Conservation (phyloP, 768 basidiomycete genomes). For the Terana coerulea region DNA sequence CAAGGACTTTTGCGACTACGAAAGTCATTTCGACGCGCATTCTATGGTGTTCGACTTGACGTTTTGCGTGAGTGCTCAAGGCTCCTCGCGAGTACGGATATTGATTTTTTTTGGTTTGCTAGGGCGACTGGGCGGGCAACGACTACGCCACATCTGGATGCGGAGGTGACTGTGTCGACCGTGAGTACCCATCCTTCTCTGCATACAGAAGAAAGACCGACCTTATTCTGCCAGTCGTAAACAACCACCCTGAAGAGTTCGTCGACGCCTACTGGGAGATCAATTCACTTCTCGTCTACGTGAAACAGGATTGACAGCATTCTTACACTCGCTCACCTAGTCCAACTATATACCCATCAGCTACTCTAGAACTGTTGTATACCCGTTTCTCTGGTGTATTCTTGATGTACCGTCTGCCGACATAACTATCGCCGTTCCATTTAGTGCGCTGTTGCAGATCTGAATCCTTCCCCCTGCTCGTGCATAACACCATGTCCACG, state of each 20-base stretch:
- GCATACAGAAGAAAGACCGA: not conserved
- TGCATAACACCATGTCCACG: no score
- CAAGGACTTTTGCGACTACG: slow-evolving; percentile 48
- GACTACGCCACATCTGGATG: slow-evolving; percentile 40
- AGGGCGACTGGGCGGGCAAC: slow-evolving; percentile 56
- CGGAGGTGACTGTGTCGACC: slow-evolving; percentile 38
- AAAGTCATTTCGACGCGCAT: slow-evolving; percentile 49
- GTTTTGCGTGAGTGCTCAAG: slow-evolving; percentile 52
- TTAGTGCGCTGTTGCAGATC: no score
- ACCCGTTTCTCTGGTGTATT: no score
- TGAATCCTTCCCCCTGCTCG: no score
- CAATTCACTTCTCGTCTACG: slow-evolving; percentile 56
- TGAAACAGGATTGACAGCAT: no score
- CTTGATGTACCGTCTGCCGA: no score
- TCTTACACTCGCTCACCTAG: no score
- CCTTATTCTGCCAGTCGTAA: slow-evolving; percentile 39
- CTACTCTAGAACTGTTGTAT: no score
- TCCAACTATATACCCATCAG: no score
- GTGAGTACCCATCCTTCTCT: slow-evolving; percentile 33
- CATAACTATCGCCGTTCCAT: no score
- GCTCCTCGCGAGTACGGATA: no score
- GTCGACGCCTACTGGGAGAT: slow-evolving; percentile 68
- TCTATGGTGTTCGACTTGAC: slow-evolving; percentile 55
- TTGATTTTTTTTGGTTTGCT: no score
- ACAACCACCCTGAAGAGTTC: slow-evolving; percentile 57